Conservation (phyloP, 805 yeast genomes). For the Brettanomyces bruxellensis region DNA sequence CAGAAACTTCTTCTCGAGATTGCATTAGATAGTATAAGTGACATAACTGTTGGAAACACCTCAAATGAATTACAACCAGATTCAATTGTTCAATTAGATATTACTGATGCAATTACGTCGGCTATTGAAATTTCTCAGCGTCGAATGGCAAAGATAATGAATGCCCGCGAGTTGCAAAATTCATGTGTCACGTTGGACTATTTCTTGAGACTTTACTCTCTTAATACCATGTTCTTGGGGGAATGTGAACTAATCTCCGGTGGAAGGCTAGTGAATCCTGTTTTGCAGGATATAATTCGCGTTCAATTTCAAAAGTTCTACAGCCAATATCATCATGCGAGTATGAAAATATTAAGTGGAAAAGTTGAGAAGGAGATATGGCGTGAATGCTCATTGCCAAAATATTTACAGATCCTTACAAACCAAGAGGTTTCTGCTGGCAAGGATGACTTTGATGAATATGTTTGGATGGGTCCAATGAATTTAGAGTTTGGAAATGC, state of each 20-base stretch:
- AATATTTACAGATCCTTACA: conserved; percentile 37
- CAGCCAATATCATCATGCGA: conserved; percentile 43
- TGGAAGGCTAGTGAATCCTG: conserved; percentile 50
- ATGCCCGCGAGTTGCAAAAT: conserved; percentile 67
- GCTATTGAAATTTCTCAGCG: conserved; percentile 66
- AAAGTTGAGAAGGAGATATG: conserved; percentile 65
- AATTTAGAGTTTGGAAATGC: conserved; percentile 12
- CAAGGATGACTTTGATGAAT: conserved; percentile 31
- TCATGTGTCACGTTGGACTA: conserved; percentile 47
- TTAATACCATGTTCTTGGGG: conserved; percentile 59
- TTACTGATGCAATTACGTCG: conserved; percentile 53
- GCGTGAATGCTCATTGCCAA: conserved; percentile 60
- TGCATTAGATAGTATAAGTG: conserved; percentile 41
- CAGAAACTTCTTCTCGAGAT: conserved; percentile 72
- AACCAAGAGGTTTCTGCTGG: conserved; percentile 43
- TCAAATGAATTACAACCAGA: conserved; percentile 23
- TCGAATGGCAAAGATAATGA: conserved; percentile 67
- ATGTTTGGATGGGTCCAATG: conserved; percentile 36
- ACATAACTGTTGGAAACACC: conserved; percentile 17
- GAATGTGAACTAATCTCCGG: conserved; percentile 74
- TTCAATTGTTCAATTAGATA: conserved; percentile 52
- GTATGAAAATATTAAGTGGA: conserved; percentile 35
- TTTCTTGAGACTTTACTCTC: conserved; percentile 58
- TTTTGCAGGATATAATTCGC: conserved; percentile 59
- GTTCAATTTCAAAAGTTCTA: conserved; percentile 57